Percentiles rank a stretch among this genome's conserved stretches.
Evolutionary conservation across 2,329 filamentous ascomycete species (phyloP).

Genomic region (Periconia digitata): DNA sequence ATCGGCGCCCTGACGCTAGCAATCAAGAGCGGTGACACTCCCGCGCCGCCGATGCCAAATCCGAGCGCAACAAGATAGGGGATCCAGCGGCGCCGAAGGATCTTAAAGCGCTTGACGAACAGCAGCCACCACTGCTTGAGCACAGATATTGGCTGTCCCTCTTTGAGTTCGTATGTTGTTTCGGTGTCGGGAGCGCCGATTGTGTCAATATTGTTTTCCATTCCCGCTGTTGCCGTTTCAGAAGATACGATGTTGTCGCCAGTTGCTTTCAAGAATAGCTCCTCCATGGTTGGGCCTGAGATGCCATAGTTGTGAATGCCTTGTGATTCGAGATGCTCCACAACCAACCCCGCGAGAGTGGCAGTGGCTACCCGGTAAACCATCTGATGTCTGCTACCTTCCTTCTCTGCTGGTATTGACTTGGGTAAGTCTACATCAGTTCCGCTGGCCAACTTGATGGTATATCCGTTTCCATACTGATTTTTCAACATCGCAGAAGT

Average conservation of each 20-base stretch:
- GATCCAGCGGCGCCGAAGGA: constrained; percentile 76
- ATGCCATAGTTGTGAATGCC: constrained; percentile 79
- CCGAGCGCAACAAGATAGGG: constrained; percentile 74
- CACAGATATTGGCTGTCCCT: constrained; percentile 66
- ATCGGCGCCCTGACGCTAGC: constrained; percentile 51
- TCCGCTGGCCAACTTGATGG: constrained; percentile 51
- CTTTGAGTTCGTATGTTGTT: constrained; percentile 60
- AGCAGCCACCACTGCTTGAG: constrained; percentile 71
- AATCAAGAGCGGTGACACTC: constrained; percentile 76
- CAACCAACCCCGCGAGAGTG: constrained; percentile 74
- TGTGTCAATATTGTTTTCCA: constrained; percentile 19
- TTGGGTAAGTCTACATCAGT: constrained; percentile 27
- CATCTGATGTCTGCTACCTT: constrained; percentile 46
- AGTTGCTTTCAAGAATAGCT: constrained; percentile 84
- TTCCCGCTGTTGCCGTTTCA: constrained; percentile 20
- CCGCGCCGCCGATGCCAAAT: constrained; percentile 78
- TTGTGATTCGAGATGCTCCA: constrained; percentile 66
- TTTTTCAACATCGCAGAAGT: constrained; percentile 86
- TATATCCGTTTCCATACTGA: constrained; percentile 78
- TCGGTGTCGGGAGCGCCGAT: constrained; percentile 35
- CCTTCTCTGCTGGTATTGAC: constrained; percentile 50
- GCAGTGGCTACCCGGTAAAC: constrained; percentile 62
- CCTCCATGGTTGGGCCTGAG: constrained; percentile 86
- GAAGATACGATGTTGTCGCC: constrained; percentile 65
- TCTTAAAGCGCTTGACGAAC: constrained; percentile 74